Evolutionary conservation across 75 land plant genomes (phyloP).

Genomic region (Adiantum capillusveneris): DNA sequence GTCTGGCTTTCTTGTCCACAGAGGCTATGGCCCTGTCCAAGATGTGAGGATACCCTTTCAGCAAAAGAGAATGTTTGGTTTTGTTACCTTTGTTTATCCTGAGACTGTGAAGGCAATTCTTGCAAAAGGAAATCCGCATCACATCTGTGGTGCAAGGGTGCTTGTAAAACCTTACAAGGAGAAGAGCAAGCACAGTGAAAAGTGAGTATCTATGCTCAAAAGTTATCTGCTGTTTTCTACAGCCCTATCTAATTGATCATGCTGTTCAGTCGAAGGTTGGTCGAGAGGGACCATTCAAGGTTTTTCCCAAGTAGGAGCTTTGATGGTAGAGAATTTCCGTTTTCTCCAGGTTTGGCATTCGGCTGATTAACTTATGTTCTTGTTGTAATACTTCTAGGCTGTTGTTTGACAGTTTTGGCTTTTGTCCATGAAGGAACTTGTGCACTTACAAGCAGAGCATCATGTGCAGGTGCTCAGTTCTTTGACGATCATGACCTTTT

Average conservation of each 20-base stretch:
- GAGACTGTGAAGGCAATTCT: conserved; percentile 89
- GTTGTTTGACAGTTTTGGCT: too few species aligned
- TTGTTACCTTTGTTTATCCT: conserved; percentile 87
- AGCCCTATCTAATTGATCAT: background rate
- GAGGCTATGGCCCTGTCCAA: conserved; percentile 92
- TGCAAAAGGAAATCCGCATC: conserved; percentile 94
- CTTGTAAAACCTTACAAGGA: conserved; percentile 97
- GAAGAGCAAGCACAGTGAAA: conserved; percentile 85
- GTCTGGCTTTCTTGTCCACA: conserved; percentile 27
- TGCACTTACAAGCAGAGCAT: background rate
- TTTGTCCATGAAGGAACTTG: too few species aligned
- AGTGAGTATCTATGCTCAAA: conserved; percentile 20
- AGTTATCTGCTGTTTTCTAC: background rate
- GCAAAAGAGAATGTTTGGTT: conserved; percentile 99
- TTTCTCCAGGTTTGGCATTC: background rate
- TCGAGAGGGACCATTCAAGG: conserved; percentile 12
- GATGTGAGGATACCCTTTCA: conserved; percentile 98
- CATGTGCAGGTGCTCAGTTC: conserved; percentile 12
- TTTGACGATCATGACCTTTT: conserved; percentile 23
- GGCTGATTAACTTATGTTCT: too few species aligned
- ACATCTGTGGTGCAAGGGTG: conserved; percentile 90
- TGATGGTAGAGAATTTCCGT: conserved; percentile 5
- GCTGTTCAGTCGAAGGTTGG: background rate
- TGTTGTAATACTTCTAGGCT: too few species aligned
- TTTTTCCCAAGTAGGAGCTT: conserved; percentile 2